These are phyloP conservation scores for Saccharomycopsis olivae DNA, from an alignment of 805 yeast species.

Conservation along the genomic window DNA sequence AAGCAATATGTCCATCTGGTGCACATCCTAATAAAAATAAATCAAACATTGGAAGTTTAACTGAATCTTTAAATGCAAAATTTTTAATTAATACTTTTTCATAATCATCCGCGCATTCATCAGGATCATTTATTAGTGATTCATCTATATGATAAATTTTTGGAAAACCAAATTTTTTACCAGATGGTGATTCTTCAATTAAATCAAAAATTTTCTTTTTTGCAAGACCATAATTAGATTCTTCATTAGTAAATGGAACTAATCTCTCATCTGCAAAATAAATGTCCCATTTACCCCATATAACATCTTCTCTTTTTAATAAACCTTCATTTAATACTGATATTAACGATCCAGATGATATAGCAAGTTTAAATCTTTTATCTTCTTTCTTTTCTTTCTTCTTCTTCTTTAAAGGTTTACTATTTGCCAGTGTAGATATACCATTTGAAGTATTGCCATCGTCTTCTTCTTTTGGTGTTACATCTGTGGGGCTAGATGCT, in stretches of 20 bases:
- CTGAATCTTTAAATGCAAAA: slow-evolving; percentile 94
- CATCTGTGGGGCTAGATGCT: background rate
- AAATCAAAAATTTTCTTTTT: slow-evolving; percentile 69
- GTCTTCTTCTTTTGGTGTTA: background rate
- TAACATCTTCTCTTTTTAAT: slow-evolving; percentile 60
- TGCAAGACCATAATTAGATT: slow-evolving; percentile 80
- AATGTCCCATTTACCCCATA: slow-evolving; percentile 72
- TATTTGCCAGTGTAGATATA: background rate
- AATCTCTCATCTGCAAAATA: slow-evolving; percentile 87
- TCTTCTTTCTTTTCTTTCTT: slow-evolving; percentile 46
- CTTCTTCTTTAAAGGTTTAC: slow-evolving; percentile 18
- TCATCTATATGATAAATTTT: slow-evolving; percentile 78
- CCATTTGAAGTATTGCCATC: background rate
- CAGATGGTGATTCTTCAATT: slow-evolving; percentile 33
- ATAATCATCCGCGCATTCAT: slow-evolving; percentile 89
- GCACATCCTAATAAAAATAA: slow-evolving; percentile 90
- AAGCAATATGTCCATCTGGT: slow-evolving; percentile 96
- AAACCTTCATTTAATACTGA: slow-evolving; percentile 82
- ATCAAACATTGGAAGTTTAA: slow-evolving; percentile 91
- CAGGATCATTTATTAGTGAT: slow-evolving; percentile 61
- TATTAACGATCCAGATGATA: slow-evolving; percentile 88
- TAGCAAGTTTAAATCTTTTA: slow-evolving; percentile 76
- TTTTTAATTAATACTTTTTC: slow-evolving; percentile 79
- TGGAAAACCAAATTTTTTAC: slow-evolving; percentile 38
- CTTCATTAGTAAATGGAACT: slow-evolving; percentile 71